Base-by-base conservation (phyloP, 148 eudicot genomes). In the Rhododendron henanense region DNA sequence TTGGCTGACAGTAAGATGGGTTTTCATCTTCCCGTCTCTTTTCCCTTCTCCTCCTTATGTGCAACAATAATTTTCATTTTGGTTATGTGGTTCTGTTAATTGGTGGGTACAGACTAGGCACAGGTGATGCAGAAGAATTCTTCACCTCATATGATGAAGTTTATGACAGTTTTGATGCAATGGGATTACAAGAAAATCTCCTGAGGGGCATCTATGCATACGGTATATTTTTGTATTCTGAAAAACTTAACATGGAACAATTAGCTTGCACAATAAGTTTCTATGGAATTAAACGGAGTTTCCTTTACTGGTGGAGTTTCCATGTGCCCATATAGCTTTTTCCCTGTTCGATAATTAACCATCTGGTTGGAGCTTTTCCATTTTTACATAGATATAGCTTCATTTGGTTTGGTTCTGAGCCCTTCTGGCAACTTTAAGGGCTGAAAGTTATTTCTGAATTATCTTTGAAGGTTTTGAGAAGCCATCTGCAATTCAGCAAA, bases 401-500 rank as follows among this genome's bases (percentile, higher is more conserved):
- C 79, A 19, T 41, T 87, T 59, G 18, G 41, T n/a, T n/a, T 76
- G 73, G 51, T 51, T 83, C 11, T 53, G 81, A 57, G 65, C 31
- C 78, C 25, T 45, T 78, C 6, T 83, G 84, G 61, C 3, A 45
- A 28, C 18, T 45, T 71, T 55, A 37, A 69, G 25, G 47, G 61
- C 77, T 63, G 73, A 79, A 57, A 16, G 41, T 85, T 63, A 78
- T 25, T 85, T 41, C 2, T 47, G 77, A 61, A 53, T 65, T 84
- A 65, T 14, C 21, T 63, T 37, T 85, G 45, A 41, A 41, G 45
- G 94, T 88, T 93, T 89, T 85, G 94, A 93, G 89, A 93, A 91
- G 89, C 94, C 94, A 19, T 93, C 94, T 21, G 94, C 94, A 21
- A 93, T 93, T 85, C 94, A 93, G 79, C 94, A 93, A 79, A 88